Conservation (phyloP, 192 early-diverging fungal genomes). For the Polychytrium aggregatum region DNA sequence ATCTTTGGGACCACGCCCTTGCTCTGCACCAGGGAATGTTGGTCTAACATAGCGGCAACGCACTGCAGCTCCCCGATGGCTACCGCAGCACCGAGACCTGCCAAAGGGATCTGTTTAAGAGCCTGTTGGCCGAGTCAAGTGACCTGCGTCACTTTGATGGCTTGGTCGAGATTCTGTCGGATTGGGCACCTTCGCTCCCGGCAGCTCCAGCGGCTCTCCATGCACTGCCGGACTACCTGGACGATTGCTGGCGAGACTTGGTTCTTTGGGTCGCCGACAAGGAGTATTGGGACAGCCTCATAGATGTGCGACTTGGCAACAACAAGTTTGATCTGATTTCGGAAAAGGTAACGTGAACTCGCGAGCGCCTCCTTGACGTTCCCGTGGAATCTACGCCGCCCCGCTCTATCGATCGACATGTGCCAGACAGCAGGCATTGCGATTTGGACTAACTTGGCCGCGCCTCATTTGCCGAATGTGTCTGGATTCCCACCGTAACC, state of each 20-base stretch:
- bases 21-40: too few relatives aligned
- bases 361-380: too few relatives aligned
- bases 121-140: not conserved
- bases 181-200: conserved; percentile 3
- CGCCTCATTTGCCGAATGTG: too few relatives aligned
- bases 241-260: conserved; percentile 5
- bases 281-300: conserved; percentile 3
- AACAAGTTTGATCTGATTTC: conserved; percentile 4
- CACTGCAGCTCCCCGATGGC: too few relatives aligned
- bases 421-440: too few relatives aligned
- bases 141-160: conserved; percentile 5
- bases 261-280: conserved; percentile 12
- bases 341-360: conserved; percentile 8
- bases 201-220: not conserved
- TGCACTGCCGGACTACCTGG: conserved; percentile 3
- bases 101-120: conserved; percentile 1
- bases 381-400: too few relatives aligned
- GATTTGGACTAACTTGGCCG: too few relatives aligned
- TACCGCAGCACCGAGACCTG: too few relatives aligned
- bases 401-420: too few relatives aligned
- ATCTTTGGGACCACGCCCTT: too few relatives aligned
- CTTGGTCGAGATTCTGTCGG: conserved; percentile 10
- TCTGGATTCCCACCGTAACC: too few relatives aligned
- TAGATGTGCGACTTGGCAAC: conserved; percentile 6
- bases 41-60: too few relatives aligned